Percentiles rank a stretch among this genome's conserved stretches.
Evolutionary conservation across 306 rosid species (phyloP).

Genomic region (Oemleria cerasiformis): DNA sequence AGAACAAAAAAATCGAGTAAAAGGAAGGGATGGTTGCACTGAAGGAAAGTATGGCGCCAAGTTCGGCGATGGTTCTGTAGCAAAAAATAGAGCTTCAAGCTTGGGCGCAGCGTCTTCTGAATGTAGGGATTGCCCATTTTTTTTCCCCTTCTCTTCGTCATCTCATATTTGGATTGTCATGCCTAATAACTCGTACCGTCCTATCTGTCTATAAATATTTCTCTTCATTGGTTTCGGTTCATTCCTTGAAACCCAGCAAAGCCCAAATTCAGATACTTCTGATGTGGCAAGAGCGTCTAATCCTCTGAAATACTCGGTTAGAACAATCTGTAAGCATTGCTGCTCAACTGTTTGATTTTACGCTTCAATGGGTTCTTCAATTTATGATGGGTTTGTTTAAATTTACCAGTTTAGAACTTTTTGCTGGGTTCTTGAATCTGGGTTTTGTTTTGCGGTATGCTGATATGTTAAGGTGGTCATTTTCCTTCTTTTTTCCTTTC

Average conservation of each 20-base stretch:
- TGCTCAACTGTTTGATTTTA: conserved; percentile 22
- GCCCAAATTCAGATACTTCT: conserved; percentile 12
- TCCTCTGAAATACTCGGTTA: background rate
- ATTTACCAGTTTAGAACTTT: conserved; percentile 3
- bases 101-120: conserved; percentile 19
- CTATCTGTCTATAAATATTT: background rate
- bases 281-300: background rate
- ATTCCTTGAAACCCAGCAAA: conserved; percentile 29
- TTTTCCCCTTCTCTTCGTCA: background rate
- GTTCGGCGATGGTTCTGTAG: conserved; percentile 10
- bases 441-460: background rate
- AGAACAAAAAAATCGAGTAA: background rate
- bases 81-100: background rate
- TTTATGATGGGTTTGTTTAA: conserved; percentile 9
- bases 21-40: background rate
- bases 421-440: conserved; percentile 1
- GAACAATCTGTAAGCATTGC: conserved; percentile 20
- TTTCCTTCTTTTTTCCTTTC: background rate
- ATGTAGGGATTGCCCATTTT: background rate
- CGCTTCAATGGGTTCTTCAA: conserved; percentile 5
- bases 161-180: background rate
- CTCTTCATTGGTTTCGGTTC: conserved; percentile 11
- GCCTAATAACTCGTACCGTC: background rate
- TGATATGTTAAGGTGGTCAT: too few species aligned
- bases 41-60: conserved; percentile 32